Evolutionary conservation across 2,329 filamentous ascomycete species (phyloP), one percentile per base, ranked within the genome.

Genomic region (Atkinsonella texensis): DNA sequence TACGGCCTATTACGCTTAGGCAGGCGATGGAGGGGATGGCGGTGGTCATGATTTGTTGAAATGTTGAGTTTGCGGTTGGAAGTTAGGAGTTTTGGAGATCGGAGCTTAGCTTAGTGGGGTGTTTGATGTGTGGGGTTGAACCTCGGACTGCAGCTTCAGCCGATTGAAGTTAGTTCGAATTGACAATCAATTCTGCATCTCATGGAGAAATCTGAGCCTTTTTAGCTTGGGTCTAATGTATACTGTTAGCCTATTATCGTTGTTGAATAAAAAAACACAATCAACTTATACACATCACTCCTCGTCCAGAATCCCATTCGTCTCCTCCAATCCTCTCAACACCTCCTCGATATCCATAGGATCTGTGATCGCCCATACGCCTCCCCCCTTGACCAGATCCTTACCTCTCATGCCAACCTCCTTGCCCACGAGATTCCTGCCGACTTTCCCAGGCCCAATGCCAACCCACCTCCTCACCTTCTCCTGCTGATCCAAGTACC

Each of bases 401-500:
- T 84, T 80, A 20, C 81, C 82, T 48, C 81, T 80, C 81, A 93
- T 90, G 10, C 89, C 90, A 3, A 96, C 90, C 69, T 96, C 91
- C 68, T 96, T 96, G 12, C 90, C 89, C 1, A 97, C 90, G 8
- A 97, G 74, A 65, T 96, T 96, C 52, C 90, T 77, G 1, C 91
- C 91, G 2, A 97, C 91, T 65, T 95, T 95, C 5, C 91, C 91
- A 0, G 91, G 91, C 0, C 91, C 91, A 55, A 97, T 88, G 43
- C 91, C 91, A 48, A 97, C 79, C 85, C 91, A 96, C 52, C 90
- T 75, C 60, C 83, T 76, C 17, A 95, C 87, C 56, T 84, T 84
- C 62, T 84, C 79, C 60, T 93, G 82, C 64, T 93, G 83, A 65
- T 96, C 88, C 48, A 96, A 72, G 62, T 94, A 95, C 58, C 81